Conservation (phyloP, 495 filamentous ascomycete genomes). For the Neurospora pannonica region DNA sequence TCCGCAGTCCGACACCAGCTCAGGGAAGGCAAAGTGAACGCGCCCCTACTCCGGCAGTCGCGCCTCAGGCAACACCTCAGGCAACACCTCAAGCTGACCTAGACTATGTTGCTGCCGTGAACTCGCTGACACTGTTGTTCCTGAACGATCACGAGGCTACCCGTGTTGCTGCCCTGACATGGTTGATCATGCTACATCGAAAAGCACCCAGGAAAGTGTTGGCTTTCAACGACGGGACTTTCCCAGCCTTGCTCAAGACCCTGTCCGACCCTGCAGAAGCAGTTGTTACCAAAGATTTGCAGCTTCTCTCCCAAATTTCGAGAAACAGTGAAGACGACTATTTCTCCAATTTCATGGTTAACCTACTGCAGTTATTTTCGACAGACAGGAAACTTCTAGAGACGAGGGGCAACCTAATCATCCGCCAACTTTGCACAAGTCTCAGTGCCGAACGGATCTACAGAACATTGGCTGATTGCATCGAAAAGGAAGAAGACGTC, state of each 20-base stretch:
- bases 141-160: slow-evolving; percentile 95
- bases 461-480: slow-evolving; percentile 87
- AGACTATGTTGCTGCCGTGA: slow-evolving; percentile 96
- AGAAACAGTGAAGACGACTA: slow-evolving; percentile 94
- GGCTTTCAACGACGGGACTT: slow-evolving; percentile 94
- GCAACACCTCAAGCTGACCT: slow-evolving; percentile 52
- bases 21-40: slow-evolving; percentile 21
- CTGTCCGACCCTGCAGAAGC: slow-evolving; percentile 91
- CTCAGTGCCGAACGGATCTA: slow-evolving; percentile 93
- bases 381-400: slow-evolving; percentile 87
- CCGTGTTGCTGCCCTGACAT: slow-evolving; percentile 82
- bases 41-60: slow-evolving; percentile 37
- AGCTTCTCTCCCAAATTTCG: slow-evolving; percentile 92
- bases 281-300: slow-evolving; percentile 90
- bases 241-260: slow-evolving; percentile 92
- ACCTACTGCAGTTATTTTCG: slow-evolving; percentile 86
- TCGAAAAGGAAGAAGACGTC: slow-evolving; percentile 96
- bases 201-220: slow-evolving; percentile 91
- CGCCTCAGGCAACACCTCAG: slow-evolving; percentile 12
- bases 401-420: slow-evolving; percentile 90
- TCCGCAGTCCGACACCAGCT: slow-evolving; percentile 45
- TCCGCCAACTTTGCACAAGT: slow-evolving; percentile 86
- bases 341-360: slow-evolving; percentile 97
- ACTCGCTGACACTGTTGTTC: slow-evolving; percentile 87
- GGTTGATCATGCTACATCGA: slow-evolving; percentile 94